Conservation (phyloP, 768 basidiomycete species). For the Omphalotus guepiniiformis region DNA sequence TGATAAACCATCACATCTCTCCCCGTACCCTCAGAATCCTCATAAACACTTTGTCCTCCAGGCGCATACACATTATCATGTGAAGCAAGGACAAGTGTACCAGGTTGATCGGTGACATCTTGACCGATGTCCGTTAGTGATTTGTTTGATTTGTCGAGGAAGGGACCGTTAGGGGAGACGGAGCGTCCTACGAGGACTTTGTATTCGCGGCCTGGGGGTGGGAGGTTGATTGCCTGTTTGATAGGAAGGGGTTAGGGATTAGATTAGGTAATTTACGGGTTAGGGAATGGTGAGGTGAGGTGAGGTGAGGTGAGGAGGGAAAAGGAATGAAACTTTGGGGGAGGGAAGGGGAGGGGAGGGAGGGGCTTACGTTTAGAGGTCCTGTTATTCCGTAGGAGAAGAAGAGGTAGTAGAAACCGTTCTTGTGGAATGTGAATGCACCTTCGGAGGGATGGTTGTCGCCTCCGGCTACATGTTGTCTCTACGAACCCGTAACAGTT, state of each 20-base stretch:
- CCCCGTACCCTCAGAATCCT: slow-evolving; percentile 10
- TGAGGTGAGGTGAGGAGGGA: too few species aligned
- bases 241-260: too few species aligned
- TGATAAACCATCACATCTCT: slow-evolving; percentile 14
- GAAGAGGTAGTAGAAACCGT: slow-evolving; percentile 15
- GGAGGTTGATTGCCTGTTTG: too few species aligned
- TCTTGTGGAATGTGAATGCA: too few species aligned
- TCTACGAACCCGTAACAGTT: too few species aligned
- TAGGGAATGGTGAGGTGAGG: too few species aligned
- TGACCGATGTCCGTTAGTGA: slow-evolving; percentile 5
- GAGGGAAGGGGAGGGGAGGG: background rate
- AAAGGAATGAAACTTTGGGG: too few species aligned
- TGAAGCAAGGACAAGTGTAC: slow-evolving; percentile 22
- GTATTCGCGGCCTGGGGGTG: slow-evolving; percentile 3
- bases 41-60: slow-evolving; percentile 17
- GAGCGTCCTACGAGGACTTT: slow-evolving; percentile 6
- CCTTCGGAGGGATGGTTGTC: too few species aligned
- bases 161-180: background rate
- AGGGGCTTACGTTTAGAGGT: slow-evolving; percentile 13
- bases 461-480: too few species aligned
- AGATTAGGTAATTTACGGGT: too few species aligned
- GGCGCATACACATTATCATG: slow-evolving; percentile 26
- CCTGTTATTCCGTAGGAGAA: slow-evolving; percentile 16
- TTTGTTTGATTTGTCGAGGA: background rate
- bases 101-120: slow-evolving; percentile 8